Evolutionary conservation across 306 rosid species (phyloP).

Genomic region (Aeschynomene evenia): DNA sequence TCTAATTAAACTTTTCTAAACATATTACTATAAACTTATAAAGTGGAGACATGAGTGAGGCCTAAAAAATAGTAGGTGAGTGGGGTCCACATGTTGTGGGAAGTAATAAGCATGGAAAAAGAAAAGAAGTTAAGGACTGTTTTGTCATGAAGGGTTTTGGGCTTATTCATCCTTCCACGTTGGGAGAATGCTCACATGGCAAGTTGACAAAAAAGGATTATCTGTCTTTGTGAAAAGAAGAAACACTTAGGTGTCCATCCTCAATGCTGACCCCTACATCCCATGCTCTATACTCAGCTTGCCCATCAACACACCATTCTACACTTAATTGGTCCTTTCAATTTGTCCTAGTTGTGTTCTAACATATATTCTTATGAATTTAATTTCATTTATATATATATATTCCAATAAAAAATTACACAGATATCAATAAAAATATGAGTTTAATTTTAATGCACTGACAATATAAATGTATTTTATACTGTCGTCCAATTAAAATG

Average conservation of each 20-base stretch:
- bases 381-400: too few relatives aligned
- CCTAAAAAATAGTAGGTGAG: constrained; percentile 14
- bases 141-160: constrained; percentile 38
- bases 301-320: constrained; percentile 9
- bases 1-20: too few relatives aligned
- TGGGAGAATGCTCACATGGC: constrained; percentile 45
- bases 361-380: too few relatives aligned
- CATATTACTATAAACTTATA: too few relatives aligned
- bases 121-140: constrained; percentile 24
- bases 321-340: not conserved
- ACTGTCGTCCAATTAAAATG: too few relatives aligned
- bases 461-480: too few relatives aligned
- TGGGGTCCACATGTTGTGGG: constrained; percentile 46
- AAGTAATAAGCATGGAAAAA: constrained; percentile 32
- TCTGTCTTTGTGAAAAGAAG: constrained; percentile 27
- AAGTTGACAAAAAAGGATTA: constrained; percentile 28
- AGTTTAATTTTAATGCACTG: too few relatives aligned
- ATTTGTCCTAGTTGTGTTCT: not conserved
- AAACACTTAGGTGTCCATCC: constrained; percentile 25
- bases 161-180: constrained; percentile 25
- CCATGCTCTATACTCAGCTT: constrained; percentile 22
- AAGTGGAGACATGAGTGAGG: too few relatives aligned
- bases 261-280: constrained; percentile 21
- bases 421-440: too few relatives aligned
- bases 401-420: too few relatives aligned